Conservation (phyloP, 1,284 basidiomycete species). For the Hortiboletus rubellus region DNA sequence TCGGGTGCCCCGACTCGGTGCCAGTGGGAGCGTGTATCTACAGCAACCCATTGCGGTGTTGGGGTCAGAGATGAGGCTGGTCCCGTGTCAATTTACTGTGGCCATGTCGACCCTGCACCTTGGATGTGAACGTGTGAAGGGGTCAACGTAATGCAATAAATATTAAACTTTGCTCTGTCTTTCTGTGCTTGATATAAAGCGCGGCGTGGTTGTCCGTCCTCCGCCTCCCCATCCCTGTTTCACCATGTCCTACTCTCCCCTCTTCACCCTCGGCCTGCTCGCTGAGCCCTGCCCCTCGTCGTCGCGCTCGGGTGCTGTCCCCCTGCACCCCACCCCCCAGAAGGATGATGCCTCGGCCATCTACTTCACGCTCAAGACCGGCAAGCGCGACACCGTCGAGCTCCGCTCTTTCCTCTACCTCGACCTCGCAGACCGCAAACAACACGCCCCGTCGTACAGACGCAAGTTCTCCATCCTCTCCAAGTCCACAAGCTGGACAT, state of each 20-base stretch:
- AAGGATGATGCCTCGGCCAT: slow-evolving; percentile 37
- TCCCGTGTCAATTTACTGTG: slow-evolving; percentile 5
- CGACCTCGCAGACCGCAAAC: slow-evolving; percentile 57
- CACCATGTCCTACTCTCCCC: slow-evolving; percentile 30
- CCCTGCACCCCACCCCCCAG: too few relatives aligned
- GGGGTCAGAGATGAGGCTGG: not conserved
- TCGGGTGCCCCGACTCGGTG: too few relatives aligned
- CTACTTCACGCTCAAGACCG: slow-evolving; percentile 53
- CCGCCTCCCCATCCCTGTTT: not conserved
- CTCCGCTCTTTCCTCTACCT: slow-evolving; percentile 58
- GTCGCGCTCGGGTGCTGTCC: too few relatives aligned
- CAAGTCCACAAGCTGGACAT: slow-evolving; percentile 31
- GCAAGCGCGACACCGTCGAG: slow-evolving; percentile 38
- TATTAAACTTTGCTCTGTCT: slow-evolving; percentile 24
- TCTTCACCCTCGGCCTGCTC: slow-evolving; percentile 32
- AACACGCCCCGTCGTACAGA: slow-evolving; percentile 45
- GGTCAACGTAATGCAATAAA: not conserved
- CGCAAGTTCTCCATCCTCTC: slow-evolving; percentile 39
- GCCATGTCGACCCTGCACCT: slow-evolving; percentile 15
- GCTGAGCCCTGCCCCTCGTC: slow-evolving; percentile 13
- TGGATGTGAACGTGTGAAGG: slow-evolving; percentile 19
- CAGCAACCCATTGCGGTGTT: slow-evolving; percentile 22
- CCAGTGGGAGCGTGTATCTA: not conserved
- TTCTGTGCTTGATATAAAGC: slow-evolving; percentile 17
- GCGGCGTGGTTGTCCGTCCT: not conserved